phyloP scores from a whole-genome alignment of 352 stramenopile species.

The Vaucheria bursata region DNA sequence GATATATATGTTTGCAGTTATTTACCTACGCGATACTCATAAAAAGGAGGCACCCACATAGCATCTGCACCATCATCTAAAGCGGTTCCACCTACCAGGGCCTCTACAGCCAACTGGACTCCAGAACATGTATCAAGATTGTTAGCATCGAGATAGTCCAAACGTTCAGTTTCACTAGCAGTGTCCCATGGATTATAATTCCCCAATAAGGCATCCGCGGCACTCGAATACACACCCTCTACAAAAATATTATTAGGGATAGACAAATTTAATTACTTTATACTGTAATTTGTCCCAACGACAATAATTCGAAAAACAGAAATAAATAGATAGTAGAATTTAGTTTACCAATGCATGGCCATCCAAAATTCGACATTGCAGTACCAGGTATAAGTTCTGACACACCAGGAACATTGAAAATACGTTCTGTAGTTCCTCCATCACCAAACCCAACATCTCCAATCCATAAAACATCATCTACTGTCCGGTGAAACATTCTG shows the following conservation, averaged over 20 bases:
- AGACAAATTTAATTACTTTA: too few species aligned
- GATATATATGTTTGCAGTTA: too few species aligned
- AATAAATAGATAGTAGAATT: too few species aligned
- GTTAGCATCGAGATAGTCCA: background rate
- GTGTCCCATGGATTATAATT: background rate
- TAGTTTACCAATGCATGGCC: conserved; percentile 5
- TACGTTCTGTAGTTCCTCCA: background rate
- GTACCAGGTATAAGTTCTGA: background rate
- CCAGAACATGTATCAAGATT: background rate
- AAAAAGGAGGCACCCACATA: background rate
- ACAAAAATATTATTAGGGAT: too few species aligned
- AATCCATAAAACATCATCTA: background rate
- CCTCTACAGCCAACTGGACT: background rate
- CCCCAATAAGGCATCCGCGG: background rate
- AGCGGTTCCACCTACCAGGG: background rate
- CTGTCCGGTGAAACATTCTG: background rate
- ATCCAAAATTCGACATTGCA: background rate
- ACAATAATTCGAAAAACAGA: too few species aligned
- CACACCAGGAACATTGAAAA: background rate
- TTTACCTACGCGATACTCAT: background rate
- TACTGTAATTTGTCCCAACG: too few species aligned
- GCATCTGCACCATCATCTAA: background rate
- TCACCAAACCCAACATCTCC: background rate
- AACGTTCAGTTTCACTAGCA: background rate
- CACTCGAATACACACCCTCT: background rate